phyloP scores from a whole-genome alignment of 345 rosid genomes.

The Triadica sebifera region DNA sequence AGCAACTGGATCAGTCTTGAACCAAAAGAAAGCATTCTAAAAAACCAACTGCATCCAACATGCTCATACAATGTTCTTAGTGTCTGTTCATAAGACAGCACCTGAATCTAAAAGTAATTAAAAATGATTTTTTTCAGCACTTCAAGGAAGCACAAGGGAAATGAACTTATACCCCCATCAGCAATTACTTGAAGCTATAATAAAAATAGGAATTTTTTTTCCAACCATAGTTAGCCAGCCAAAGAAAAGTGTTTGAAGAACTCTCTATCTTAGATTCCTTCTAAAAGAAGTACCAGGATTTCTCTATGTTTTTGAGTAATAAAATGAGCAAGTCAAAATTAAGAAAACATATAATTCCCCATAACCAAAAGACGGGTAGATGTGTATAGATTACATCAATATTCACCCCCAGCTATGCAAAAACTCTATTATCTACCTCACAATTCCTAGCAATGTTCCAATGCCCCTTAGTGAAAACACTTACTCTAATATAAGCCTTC shows the following conservation, averaged over 20 bases:
- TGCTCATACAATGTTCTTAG: neutral
- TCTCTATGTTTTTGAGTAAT: neutral
- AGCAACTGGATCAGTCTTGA: conserved; percentile 7
- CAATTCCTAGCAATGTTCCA: neutral
- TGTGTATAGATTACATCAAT: neutral
- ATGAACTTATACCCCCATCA: neutral
- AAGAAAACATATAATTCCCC: no score
- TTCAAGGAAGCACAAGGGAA: neutral
- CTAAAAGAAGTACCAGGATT: neutral
- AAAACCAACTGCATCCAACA: neutral
- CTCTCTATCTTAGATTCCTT: neutral
- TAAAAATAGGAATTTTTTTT: neutral
- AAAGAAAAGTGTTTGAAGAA: no score
- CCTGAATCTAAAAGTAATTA: no score
- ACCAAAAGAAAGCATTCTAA: neutral
- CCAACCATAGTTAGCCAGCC: neutral
- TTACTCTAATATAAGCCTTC: no score
- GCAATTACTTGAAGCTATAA: neutral
- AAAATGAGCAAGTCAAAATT: neutral
- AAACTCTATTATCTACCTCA: neutral
- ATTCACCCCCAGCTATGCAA: neutral
- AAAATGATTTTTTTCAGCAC: no score
- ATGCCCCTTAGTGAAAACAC: no score
- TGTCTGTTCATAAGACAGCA: neutral
- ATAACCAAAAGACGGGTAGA: neutral